Percentiles rank a stretch among this genome's conserved stretches.
These are phyloP conservation scores for Uronychia binucleata DNA, from an alignment of 73 alveolate species.

Conservation along the genomic window DNA sequence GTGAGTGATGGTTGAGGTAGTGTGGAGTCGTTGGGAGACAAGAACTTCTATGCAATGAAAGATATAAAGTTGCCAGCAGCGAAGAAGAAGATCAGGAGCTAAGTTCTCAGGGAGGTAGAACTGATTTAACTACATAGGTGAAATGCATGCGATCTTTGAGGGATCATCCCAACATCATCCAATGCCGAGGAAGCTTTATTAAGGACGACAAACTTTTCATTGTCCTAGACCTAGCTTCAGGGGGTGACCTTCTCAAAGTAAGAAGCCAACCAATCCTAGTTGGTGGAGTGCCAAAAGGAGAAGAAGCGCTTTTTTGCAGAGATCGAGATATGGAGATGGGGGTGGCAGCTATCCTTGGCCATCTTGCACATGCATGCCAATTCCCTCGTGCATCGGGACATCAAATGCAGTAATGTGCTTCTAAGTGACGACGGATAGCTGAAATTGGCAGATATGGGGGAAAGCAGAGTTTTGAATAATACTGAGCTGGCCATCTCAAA, in stretches of 20 bases:
- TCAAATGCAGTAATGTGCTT: conserved; percentile 49
- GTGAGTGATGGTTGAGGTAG: too few relatives aligned
- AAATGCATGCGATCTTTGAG: background rate
- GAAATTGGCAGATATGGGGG: conserved; percentile 66
- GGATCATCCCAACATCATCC: conserved; percentile 41
- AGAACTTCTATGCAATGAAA: conserved; percentile 19
- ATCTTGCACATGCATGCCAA: conserved; percentile 55
- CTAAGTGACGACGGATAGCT: conserved; percentile 19
- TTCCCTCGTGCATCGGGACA: conserved; percentile 58
- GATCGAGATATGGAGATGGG: conserved; percentile 47
- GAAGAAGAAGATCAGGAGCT: background rate
- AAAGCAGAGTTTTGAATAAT: conserved; percentile 19
- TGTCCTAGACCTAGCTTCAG: conserved; percentile 69
- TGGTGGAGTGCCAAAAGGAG: conserved; percentile 27
- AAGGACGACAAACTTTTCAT: conserved; percentile 89
- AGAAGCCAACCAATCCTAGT: background rate
- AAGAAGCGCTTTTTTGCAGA: conserved; percentile 54
- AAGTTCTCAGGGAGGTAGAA: background rate
- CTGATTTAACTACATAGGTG: background rate
- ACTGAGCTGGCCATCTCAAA: conserved; percentile 14
- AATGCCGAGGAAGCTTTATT: conserved; percentile 79
- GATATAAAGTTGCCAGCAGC: conserved; percentile 6
- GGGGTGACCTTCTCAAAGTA: conserved; percentile 60
- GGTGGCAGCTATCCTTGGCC: conserved; percentile 60
- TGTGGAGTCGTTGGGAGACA: too few relatives aligned